Conservation (phyloP, 164 flowering plant genomes). For the Umbellularia californica region DNA sequence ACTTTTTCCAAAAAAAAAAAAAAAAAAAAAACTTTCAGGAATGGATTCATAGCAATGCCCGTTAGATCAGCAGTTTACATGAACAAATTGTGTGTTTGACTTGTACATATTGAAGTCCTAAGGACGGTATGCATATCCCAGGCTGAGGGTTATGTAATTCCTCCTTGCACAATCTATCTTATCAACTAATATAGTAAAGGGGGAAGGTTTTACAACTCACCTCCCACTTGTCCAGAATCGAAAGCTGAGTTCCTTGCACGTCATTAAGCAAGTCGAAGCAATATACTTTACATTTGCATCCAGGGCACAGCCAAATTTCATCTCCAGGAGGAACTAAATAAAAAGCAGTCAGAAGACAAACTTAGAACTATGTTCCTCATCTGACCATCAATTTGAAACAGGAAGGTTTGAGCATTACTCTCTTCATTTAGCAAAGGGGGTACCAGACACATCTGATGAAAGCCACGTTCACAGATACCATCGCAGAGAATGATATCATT, state of each 20-base stretch:
- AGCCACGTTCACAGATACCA: constrained; percentile 93
- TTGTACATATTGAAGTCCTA: neutral
- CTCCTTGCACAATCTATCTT: neutral
- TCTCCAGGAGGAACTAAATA: constrained; percentile 84
- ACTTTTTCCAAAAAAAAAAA: too few species aligned
- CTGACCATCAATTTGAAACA: neutral
- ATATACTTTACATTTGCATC: constrained; percentile 91
- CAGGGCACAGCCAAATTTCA: constrained; percentile 97
- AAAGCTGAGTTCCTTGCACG: constrained; percentile 50
- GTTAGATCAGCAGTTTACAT: neutral
- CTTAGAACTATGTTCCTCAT: constrained; percentile 3
- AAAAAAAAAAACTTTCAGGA: neutral
- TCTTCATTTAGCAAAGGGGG: constrained; percentile 81
- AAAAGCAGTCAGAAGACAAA: constrained; percentile 8
- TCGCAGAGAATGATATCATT: constrained; percentile 96
- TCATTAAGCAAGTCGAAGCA: constrained; percentile 76
- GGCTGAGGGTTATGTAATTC: neutral
- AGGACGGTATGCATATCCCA: neutral
- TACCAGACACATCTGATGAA: constrained; percentile 87
- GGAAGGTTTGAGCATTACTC: constrained; percentile 44
- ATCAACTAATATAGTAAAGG: neutral
- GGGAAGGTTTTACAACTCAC: constrained; percentile 27
- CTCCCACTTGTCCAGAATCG: constrained; percentile 78
- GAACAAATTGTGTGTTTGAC: neutral
- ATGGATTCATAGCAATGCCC: neutral